Evolutionary conservation across 2,329 filamentous ascomycete genomes (phyloP), one percentile per base, ranked within the genome.

Genomic region (Trichoderma sp.): DNA sequence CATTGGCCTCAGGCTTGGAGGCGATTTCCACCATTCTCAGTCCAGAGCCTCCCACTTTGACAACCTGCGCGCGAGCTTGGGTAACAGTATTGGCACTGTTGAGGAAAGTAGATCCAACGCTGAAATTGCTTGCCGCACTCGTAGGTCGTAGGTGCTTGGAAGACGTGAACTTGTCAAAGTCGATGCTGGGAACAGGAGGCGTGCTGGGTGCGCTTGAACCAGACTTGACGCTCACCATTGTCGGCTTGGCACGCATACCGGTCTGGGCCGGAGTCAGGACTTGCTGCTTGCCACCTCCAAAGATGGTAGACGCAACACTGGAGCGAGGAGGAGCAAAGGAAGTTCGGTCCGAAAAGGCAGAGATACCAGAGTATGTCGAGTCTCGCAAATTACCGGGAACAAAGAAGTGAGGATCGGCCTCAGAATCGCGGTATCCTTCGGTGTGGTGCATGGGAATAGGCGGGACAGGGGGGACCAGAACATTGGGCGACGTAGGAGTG

Each of bases 221-320:
- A 7, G 92, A 91, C 80, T 93, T 96, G 73, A 99, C 94, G 75
- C 93, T 97, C 77, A 99, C 94, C 77, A 98, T 91, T 43, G 93
- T 94, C 11, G 96, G 93, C 81, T 96, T 96, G 72, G 92, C 92
- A 71, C 94, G 89, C 77, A 95, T 92, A 70, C 93, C 92, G 64
- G 94, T 96, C 76, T 96, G 93, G 0, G 94, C 93, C 0, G 94
- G 91, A 84, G 92, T 77, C 85, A 94, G 74, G 47, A 97, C 88
- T 64, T 97, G 89, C 76, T 96, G 93, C 82, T 94, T 95, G 73
- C 93, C 92, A 77, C 94, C 95, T 73, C 93, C 92, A 77, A 97
- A 98, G 65, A 97, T 93, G 24, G 95, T 97, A 1, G 94, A 97
- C 4, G 94, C 94, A 72, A 98, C 92, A 76, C 92, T 94, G 60